Base-by-base conservation (phyloP, 176 grass and related monocot genomes). In the Triticum monococcum region DNA sequence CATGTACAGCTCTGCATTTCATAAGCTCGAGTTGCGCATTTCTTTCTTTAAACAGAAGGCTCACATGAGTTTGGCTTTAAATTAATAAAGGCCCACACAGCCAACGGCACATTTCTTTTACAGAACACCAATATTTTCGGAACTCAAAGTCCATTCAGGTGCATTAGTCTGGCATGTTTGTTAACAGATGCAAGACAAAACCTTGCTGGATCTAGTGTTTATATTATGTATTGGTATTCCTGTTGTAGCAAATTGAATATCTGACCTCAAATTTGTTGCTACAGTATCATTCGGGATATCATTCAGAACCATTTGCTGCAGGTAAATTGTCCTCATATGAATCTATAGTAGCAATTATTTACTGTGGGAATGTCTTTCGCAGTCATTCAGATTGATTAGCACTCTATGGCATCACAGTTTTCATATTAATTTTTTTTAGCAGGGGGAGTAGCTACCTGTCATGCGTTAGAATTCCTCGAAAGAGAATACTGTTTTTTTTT, bases 231-330 rank as follows among this genome's bases (percentile, higher is more conserved):
- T 35, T 41, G 2, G 8, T 79, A 46, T 72, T 78, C 31, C 7
- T 87, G 32, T 64, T 68, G 2, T 54, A 8, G 24, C n/a, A 56
- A 9, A 87, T 13, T 13, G 22, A 69, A 25, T 80, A 61, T 83
- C 64, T 87, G 68, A 88, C 66, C 45, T 62, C 3, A 9, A 1
- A 80, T 77, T 79, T 90, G 24, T 83, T 83, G 62, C 36, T 93
- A 64, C 96, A 98, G 96, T 79, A 98, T 98, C 33, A 98, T 98
- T 83, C 96, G 93, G 52, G 96, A 98, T 89, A 95, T 98, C 73
- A 94, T 98, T 91, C 96, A 98, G 83, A 98, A 98, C 68, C 96
- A 98, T 89, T 89, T 98, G 69, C 83, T 98, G 75, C 96, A 98
- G 91, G 96, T 98, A 92, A 80, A 59, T 86, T 60, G 25, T 64